Evolutionary conservation across 768 basidiomycete species (phyloP), one percentile per base, ranked within the genome.

Genomic region (Scleroderma bovista): DNA sequence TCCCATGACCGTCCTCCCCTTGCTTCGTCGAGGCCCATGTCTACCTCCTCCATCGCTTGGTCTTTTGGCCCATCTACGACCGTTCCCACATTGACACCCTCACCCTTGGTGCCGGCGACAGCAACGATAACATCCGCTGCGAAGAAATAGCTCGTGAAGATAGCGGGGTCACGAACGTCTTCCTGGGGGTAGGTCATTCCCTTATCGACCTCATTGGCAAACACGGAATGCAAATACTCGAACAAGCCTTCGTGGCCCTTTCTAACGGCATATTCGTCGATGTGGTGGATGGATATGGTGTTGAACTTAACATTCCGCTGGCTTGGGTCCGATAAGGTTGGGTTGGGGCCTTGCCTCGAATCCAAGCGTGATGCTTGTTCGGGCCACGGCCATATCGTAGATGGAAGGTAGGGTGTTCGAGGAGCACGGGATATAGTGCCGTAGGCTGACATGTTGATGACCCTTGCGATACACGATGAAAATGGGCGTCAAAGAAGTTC

Each of bases 141-240:
- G 57, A 89, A 88, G 67, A 86, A 93, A 65, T 91, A 92, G 11
- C 74, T 71, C 51, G 75, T 77, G 67, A 93, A 96, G 3, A 74
- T 69, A 29, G 76, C 67, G 20, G 74, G 72, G 6, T 71, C 68
- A 46, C 75, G 71, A 16, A 75, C 69, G 36, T 75, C 76, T 66
- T 92, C 88, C 67, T 94, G 93, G 0, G 93, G 92, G 66, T 94
- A 95, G 8, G 93, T 91, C 54, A 71, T 59, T 1, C 93, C 93
- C 41, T 78, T 78, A 49, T 82, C 83, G 12, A 95, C 72, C 57
- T 87, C 89, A 46, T 74, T 72, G n/a, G 80, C 77, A 65, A 95
- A 94, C 22, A 81, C 70, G 29, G 51, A 34, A 54, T 76, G 75
- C 16, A 90, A 75, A 58, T 84, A 77, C 19, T 81, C 74, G 48